These are phyloP conservation scores for Ustilago tritici DNA, from an alignment of 1,284 basidiomycete species.

Conservation along the genomic window DNA sequence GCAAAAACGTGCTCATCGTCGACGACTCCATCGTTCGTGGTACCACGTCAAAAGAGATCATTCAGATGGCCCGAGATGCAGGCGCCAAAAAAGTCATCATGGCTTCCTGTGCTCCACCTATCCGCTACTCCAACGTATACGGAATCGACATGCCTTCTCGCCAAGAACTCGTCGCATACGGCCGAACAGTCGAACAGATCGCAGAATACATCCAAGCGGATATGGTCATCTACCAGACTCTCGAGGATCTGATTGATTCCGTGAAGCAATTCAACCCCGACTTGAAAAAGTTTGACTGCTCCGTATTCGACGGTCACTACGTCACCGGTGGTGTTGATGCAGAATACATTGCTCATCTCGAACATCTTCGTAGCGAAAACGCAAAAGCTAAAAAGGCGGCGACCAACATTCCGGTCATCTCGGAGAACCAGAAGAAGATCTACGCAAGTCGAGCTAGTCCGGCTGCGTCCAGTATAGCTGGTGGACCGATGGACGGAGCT, in stretches of 20 bases:
- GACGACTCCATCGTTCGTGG: slow-evolving; percentile 99
- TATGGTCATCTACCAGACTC: slow-evolving; percentile 96
- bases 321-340: slow-evolving; percentile 95
- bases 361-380: slow-evolving; percentile 85
- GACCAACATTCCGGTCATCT: slow-evolving; percentile 37
- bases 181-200: slow-evolving; percentile 81
- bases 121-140: slow-evolving; percentile 95
- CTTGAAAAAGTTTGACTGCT: slow-evolving; percentile 90
- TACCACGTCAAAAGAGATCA: slow-evolving; percentile 97
- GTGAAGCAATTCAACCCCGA: slow-evolving; percentile 86
- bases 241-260: slow-evolving; percentile 87
- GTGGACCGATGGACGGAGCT: slow-evolving; percentile 25
- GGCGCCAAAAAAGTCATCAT: slow-evolving; percentile 98
- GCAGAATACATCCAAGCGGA: slow-evolving; percentile 91
- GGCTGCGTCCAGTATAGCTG: slow-evolving; percentile 40
- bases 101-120: slow-evolving; percentile 96
- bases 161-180: slow-evolving; percentile 90
- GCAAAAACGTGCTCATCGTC: slow-evolving; percentile 93
- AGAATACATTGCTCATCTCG: slow-evolving; percentile 82
- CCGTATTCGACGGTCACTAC: slow-evolving; percentile 97
- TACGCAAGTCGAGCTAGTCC: slow-evolving; percentile 44
- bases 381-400: slow-evolving; percentile 73
- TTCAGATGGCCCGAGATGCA: slow-evolving; percentile 99
- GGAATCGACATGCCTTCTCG: slow-evolving; percentile 99
- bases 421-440: slow-evolving; percentile 48